phyloP scores from a whole-genome alignment of 257 asterid species.

The Solanum sitiens region DNA sequence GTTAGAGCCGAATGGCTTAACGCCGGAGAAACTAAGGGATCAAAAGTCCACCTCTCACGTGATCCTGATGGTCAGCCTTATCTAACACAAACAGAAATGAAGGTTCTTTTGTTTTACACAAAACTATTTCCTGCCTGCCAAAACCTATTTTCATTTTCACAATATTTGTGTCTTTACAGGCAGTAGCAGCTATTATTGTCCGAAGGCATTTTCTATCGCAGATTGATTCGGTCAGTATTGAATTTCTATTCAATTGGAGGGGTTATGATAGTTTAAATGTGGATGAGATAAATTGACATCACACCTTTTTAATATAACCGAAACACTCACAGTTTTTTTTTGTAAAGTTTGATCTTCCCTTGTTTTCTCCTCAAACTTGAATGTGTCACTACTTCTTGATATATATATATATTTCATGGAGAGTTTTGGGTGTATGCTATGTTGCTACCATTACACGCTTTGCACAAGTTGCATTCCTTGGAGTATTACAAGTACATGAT shows the following conservation, averaged over 20 bases:
- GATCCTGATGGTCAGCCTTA: constrained; percentile 92
- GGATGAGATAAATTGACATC: neutral
- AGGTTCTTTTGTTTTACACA: constrained; percentile 27
- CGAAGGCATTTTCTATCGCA: constrained; percentile 74
- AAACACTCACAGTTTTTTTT: neutral
- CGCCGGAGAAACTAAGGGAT: constrained; percentile 78
- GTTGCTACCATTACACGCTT: neutral
- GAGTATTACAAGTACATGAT: neutral
- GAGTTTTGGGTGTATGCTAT: neutral
- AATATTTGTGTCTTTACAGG: constrained; percentile 32
- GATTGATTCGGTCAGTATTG: constrained; percentile 48
- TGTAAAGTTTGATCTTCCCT: neutral
- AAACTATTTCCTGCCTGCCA: neutral
- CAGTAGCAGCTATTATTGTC: constrained; percentile 73
- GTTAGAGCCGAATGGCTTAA: constrained; percentile 74
- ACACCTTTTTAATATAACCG: neutral
- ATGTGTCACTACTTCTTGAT: neutral
- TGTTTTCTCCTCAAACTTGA: neutral
- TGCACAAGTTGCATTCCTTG: neutral
- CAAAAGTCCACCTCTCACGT: constrained; percentile 83
- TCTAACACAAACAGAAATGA: constrained; percentile 91
- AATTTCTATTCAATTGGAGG: neutral
- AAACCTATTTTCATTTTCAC: neutral
- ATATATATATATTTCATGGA: neutral
- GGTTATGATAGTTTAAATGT: neutral